Conservation (phyloP, 2,329 filamentous ascomycete genomes). For the Uncinocarpus reesii region DNA sequence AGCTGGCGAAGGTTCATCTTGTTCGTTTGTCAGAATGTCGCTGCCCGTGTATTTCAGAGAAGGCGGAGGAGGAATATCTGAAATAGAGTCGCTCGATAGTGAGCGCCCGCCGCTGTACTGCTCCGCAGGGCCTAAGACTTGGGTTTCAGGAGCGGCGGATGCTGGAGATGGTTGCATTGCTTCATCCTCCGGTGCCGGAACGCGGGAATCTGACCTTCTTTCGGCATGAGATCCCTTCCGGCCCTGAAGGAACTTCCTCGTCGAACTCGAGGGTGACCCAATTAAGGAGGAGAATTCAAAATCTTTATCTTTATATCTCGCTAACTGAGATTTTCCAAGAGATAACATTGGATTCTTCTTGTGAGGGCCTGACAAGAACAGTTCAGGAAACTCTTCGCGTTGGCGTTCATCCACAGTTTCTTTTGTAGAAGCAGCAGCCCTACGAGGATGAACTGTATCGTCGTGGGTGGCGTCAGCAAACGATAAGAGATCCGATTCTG, state of each 20-base stretch:
- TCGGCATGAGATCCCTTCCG: not conserved
- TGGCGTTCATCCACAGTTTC: constrained; percentile 21
- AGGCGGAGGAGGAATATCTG: constrained; percentile 5
- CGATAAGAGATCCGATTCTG: constrained; percentile 22
- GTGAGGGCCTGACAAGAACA: constrained; percentile 24
- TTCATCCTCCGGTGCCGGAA: not conserved
- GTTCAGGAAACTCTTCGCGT: constrained; percentile 22
- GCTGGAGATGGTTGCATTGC: not conserved
- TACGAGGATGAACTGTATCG: constrained; percentile 17
- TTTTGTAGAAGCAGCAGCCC: constrained; percentile 25
- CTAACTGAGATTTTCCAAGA: constrained; percentile 16
- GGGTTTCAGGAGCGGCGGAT: not conserved
- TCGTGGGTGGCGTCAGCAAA: constrained; percentile 18
- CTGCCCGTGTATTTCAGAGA: constrained; percentile 6
- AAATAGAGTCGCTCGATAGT: constrained; percentile 5
- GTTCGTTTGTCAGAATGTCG: constrained; percentile 6
- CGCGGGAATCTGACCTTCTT: not conserved
- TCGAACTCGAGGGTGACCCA: constrained; percentile 17
- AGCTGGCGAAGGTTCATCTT: not conserved
- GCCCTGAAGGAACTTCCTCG: constrained; percentile 14
- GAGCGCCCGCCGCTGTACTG: not conserved
- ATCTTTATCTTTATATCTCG: constrained; percentile 16
- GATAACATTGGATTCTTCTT: constrained; percentile 19
- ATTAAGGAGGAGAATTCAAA: constrained; percentile 16
- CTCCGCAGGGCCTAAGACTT: not conserved